A percentile compares a stretch with the other conserved stretches of the same genome.
phyloP scores from a whole-genome alignment of 441 rosid genomes.

The Hura crepitans region DNA sequence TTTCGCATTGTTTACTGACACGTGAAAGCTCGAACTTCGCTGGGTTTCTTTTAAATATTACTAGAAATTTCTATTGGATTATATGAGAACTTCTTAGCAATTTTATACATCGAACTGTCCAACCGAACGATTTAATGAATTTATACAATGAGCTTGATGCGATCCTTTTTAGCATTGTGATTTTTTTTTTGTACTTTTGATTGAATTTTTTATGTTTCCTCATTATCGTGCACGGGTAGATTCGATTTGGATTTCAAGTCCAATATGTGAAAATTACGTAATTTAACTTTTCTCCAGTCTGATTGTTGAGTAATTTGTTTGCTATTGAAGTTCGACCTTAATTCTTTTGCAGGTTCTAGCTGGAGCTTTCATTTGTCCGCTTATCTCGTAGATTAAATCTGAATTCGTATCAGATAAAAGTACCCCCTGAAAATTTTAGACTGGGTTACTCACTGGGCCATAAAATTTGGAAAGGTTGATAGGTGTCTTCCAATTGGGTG shows the following conservation, averaged over 20 bases:
- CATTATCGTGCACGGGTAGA: slow-evolving; percentile 11
- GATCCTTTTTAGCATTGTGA: not conserved
- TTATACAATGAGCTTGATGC: not conserved
- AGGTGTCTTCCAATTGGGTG: not conserved
- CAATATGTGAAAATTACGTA: not conserved
- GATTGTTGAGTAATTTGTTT: not conserved
- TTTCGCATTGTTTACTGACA: not conserved
- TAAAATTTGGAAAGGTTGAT: not conserved
- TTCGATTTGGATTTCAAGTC: not conserved
- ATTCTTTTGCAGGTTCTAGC: slow-evolving; percentile 23
- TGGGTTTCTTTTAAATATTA: not conserved
- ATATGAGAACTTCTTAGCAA: not conserved
- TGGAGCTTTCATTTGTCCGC: slow-evolving; percentile 15
- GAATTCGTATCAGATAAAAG: not conserved
- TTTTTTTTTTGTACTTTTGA: not conserved
- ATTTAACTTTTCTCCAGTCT: not conserved
- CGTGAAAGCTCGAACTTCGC: not conserved
- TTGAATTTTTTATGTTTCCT: not conserved
- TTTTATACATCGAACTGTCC: slow-evolving; percentile 8
- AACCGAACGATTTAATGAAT: not conserved
- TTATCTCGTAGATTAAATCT: not conserved
- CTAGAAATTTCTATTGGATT: not conserved
- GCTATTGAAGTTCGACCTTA: not conserved
- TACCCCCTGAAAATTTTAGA: not conserved
- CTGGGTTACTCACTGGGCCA: not conserved